Conservation (phyloP, 306 rosid genomes). For the Potentilla sterilis region DNA sequence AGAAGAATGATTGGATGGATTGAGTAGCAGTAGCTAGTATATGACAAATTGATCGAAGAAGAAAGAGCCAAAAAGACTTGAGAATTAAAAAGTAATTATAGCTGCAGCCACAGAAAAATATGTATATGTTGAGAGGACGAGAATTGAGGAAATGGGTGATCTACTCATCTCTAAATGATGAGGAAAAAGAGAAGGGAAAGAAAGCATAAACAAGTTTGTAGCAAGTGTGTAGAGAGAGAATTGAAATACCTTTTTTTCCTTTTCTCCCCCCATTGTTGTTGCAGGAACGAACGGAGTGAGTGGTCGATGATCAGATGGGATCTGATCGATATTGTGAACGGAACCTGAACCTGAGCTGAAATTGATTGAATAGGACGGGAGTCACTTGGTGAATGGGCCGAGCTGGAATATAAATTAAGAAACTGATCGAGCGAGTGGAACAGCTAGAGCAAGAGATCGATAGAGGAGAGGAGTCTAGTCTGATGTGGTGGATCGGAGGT, state of each 20-base stretch:
- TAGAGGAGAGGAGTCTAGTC: too few species aligned
- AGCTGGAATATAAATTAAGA: background rate
- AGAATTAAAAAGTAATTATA: background rate
- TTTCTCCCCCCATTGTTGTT: conserved; percentile 20
- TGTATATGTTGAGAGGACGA: background rate
- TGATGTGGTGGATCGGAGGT: background rate
- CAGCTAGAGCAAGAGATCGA: too few species aligned
- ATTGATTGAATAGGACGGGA: conserved; percentile 10
- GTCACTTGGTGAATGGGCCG: background rate
- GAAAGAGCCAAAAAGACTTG: background rate
- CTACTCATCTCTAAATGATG: background rate
- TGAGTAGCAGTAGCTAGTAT: background rate
- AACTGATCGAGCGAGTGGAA: background rate
- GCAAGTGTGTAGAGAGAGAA: background rate
- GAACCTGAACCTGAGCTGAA: too few species aligned
- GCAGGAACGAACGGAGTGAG: background rate
- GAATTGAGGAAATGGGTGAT: background rate
- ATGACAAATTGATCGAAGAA: background rate
- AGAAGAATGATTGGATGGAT: conserved; percentile 1
- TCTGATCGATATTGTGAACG: background rate
- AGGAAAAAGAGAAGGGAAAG: background rate
- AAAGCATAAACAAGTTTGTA: background rate
- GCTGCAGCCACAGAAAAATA: background rate
- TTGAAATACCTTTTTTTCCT: conserved; percentile 17
- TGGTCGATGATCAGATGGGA: background rate